A percentile compares a stretch with the other conserved stretches of the same genome.
These are phyloP conservation scores for Wickerhamomyces chambardii DNA, from an alignment of 805 yeast species.

Conservation along the genomic window DNA sequence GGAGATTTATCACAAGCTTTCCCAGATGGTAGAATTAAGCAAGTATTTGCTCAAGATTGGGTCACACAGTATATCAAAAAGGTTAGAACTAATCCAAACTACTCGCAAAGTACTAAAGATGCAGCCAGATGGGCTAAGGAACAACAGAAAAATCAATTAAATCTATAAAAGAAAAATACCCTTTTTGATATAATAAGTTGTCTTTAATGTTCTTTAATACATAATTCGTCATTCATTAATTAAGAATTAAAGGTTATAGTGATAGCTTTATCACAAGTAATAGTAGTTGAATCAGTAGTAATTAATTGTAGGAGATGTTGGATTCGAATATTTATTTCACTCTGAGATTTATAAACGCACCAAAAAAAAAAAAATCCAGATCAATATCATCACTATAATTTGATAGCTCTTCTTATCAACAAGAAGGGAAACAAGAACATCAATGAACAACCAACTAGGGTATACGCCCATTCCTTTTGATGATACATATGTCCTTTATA, in stretches of 20 bases:
- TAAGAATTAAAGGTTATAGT: too few species aligned
- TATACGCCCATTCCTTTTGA: slow-evolving; percentile 54
- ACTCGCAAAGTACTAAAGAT: slow-evolving; percentile 62
- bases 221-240: too few species aligned
- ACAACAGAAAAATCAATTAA: slow-evolving; percentile 26
- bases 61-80: slow-evolving; percentile 66
- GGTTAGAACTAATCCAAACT: slow-evolving; percentile 55
- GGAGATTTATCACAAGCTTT: slow-evolving; percentile 91
- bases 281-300: too few species aligned
- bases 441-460: slow-evolving; percentile 1
- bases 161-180: slow-evolving; percentile 4
- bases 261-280: too few species aligned
- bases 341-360: too few species aligned
- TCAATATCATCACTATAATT: neutral
- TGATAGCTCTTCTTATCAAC: too few species aligned
- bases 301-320: too few species aligned
- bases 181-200: too few species aligned
- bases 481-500: slow-evolving; percentile 77
- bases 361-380: too few species aligned
- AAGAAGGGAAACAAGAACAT: too few species aligned
- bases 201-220: too few species aligned
- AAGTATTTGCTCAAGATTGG: slow-evolving; percentile 67
- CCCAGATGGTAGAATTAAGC: slow-evolving; percentile 66
- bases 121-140: slow-evolving; percentile 99
- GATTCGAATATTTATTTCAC: too few species aligned